A percentile compares a stretch with the other conserved stretches of the same genome.
Evolutionary conservation across 192 early-diverging fungal genomes (phyloP).

Genomic region (Backusella parvicylindrica): DNA sequence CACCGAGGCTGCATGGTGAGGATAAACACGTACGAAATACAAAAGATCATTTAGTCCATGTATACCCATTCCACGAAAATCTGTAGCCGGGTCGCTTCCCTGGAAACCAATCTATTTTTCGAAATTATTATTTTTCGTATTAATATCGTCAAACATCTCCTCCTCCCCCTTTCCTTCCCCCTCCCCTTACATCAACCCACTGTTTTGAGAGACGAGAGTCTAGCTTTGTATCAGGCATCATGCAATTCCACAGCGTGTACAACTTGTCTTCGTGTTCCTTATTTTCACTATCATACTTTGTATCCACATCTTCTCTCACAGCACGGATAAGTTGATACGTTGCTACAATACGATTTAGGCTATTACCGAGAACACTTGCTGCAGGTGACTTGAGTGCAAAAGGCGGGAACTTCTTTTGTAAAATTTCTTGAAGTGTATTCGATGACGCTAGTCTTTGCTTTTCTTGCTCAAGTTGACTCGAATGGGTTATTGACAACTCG

Average conservation of each 20-base stretch:
- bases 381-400: background rate
- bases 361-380: background rate
- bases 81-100: slow-evolving; percentile 78
- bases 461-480: slow-evolving; percentile 36
- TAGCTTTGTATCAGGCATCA: slow-evolving; percentile 54
- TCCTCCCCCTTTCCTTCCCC: no score
- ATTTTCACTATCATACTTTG: slow-evolving; percentile 2
- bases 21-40: slow-evolving; percentile 62
- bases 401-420: background rate
- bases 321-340: background rate
- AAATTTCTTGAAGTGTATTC: background rate
- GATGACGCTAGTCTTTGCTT: background rate
- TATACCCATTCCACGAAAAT: slow-evolving; percentile 87
- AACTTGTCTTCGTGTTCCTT: background rate
- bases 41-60: slow-evolving; percentile 70
- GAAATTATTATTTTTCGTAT: no score
- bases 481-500: slow-evolving; percentile 47
- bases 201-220: slow-evolving; percentile 50
- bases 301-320: background rate
- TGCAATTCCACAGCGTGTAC: slow-evolving; percentile 56
- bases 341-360: background rate
- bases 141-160: no score
- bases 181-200: slow-evolving; percentile 51
- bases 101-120: slow-evolving; percentile 72
- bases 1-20: slow-evolving; percentile 44